A percentile compares a stretch with the other conserved stretches of the same genome.
Evolutionary conservation across 2,329 filamentous ascomycete species (phyloP).

Genomic region (Colletotrichum tanaceti): DNA sequence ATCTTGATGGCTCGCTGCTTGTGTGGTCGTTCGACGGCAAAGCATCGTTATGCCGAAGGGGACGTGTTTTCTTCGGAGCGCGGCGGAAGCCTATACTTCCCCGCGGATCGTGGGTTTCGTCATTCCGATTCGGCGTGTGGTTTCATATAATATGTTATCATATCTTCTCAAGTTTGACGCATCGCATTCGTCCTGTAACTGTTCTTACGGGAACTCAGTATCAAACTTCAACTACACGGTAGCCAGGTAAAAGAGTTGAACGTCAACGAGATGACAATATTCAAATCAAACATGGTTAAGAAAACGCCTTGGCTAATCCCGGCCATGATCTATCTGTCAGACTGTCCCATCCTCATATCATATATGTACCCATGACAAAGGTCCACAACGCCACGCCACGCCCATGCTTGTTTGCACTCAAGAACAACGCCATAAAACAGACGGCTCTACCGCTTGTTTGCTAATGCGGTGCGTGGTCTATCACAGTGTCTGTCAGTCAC

Average conservation of each 20-base stretch:
- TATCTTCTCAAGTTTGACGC: too few relatives aligned
- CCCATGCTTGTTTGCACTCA: background rate
- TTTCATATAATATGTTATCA: too few relatives aligned
- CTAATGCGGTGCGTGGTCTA: too few relatives aligned
- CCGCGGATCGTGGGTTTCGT: background rate
- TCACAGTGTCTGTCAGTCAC: background rate
- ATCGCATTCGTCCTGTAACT: too few relatives aligned
- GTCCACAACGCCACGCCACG: fast-evolving
- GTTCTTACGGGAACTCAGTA: too few relatives aligned
- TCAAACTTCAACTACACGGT: too few relatives aligned
- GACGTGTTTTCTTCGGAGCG: background rate
- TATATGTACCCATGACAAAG: background rate
- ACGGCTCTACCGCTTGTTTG: background rate
- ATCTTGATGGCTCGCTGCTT: too few relatives aligned
- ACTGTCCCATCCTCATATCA: too few relatives aligned
- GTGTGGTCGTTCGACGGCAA: background rate
- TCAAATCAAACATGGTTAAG: background rate
- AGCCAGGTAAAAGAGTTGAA: too few relatives aligned
- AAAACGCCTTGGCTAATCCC: too few relatives aligned
- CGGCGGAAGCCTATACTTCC: background rate
- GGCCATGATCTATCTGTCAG: background rate
- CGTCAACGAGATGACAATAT: too few relatives aligned
- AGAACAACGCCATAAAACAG: background rate
- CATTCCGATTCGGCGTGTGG: too few relatives aligned
- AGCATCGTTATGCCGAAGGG: background rate